Percentiles rank a stretch among this genome's conserved stretches.
phyloP scores from a whole-genome alignment of 1,284 basidiomycete species.

The Fomitopsis schrenkii region DNA sequence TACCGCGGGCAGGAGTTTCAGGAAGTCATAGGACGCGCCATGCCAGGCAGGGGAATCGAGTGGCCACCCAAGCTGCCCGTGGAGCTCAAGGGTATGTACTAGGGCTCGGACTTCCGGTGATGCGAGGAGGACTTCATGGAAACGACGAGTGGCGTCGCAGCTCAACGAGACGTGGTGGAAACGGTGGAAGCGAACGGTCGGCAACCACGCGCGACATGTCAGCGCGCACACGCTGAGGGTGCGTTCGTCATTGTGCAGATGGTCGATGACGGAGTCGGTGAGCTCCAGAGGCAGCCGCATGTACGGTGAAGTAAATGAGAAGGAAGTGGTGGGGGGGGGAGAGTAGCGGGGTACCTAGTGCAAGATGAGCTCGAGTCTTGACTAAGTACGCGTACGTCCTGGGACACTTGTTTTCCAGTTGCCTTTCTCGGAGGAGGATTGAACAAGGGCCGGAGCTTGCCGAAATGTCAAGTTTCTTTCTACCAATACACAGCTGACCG shows the following conservation, averaged over 20 bases:
- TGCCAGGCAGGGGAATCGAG: not conserved
- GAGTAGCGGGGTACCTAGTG: too few relatives aligned
- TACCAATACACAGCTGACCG: too few relatives aligned
- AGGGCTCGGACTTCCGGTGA: not conserved
- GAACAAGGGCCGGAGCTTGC: too few relatives aligned
- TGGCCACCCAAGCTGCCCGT: not conserved
- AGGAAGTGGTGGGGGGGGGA: too few relatives aligned
- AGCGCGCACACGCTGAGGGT: conserved; percentile 16
- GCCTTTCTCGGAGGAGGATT: too few relatives aligned
- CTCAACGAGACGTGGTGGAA: conserved; percentile 10
- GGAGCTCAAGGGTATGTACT: not conserved
- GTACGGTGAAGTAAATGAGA: not conserved
- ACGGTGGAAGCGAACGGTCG: conserved; percentile 27
- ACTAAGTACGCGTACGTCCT: too few relatives aligned
- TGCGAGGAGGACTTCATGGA: not conserved
- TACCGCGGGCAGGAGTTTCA: not conserved
- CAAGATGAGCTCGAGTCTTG: too few relatives aligned
- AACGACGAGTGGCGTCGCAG: not conserved
- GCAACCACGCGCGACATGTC: conserved; percentile 9
- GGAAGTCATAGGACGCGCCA: not conserved
- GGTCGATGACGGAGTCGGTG: conserved; percentile 18
- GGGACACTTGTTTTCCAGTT: too few relatives aligned
- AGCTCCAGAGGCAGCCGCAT: conserved; percentile 15
- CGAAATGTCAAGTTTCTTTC: too few relatives aligned
- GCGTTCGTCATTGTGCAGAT: conserved; percentile 14